Conservation (phyloP, 352 stramenopile genomes). For the Detonula confervacea region DNA sequence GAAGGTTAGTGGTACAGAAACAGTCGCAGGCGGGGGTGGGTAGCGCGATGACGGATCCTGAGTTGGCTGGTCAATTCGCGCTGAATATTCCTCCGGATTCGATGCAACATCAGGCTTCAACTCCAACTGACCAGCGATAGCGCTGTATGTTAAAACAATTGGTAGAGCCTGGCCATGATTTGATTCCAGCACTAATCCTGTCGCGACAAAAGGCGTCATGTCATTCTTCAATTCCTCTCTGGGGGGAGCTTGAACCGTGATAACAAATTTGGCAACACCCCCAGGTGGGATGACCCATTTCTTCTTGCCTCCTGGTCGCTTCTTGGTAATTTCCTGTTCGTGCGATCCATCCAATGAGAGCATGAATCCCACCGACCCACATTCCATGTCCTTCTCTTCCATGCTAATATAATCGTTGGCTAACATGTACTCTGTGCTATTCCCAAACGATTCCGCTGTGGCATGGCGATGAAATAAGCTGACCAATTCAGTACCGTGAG, state of each 20-base stretch:
- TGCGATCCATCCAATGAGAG: conserved; percentile 51
- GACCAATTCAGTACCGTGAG: conserved; percentile 31
- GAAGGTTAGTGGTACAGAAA: conserved; percentile 33
- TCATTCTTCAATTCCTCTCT: conserved; percentile 66
- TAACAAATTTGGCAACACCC: conserved; percentile 66
- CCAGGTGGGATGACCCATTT: conserved; percentile 73
- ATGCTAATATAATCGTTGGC: conserved; percentile 18
- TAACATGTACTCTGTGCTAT: conserved; percentile 40
- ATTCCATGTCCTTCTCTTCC: conserved; percentile 35
- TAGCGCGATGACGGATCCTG: no score
- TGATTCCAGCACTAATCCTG: conserved; percentile 73
- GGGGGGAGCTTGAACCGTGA: conserved; percentile 63
- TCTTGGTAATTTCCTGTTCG: conserved; percentile 32
- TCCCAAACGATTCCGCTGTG: conserved; percentile 37
- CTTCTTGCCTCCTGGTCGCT: conserved; percentile 51
- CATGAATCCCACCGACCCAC: conserved; percentile 40
- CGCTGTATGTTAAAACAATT: conserved; percentile 75
- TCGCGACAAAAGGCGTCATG: conserved; percentile 75
- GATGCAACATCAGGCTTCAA: conserved; percentile 30
- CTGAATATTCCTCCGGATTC: neutral
- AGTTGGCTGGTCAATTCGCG: no score
- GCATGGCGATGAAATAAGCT: conserved; percentile 37
- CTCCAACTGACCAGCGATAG: conserved; percentile 68
- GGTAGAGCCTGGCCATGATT: conserved; percentile 76
- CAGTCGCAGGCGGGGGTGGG: neutral